Evolutionary conservation across 495 filamentous ascomycete genomes (phyloP).

Genomic region (Penicillium lagena): DNA sequence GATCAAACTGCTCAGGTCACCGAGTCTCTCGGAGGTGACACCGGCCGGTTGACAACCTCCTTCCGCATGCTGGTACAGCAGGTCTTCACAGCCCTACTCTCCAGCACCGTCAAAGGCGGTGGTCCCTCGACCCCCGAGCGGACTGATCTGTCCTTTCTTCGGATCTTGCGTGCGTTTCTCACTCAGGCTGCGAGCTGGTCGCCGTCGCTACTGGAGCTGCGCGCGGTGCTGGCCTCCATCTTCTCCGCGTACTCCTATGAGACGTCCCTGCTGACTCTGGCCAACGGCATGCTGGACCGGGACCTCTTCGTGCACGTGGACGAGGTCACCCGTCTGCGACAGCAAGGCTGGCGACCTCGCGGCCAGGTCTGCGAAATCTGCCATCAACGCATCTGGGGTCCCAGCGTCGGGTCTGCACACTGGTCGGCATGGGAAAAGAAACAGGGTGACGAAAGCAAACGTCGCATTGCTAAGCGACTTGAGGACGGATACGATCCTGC

Average conservation of each 20-base stretch:
- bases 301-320: slow-evolving; percentile 83
- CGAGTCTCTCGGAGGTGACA: slow-evolving; percentile 11
- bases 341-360: slow-evolving; percentile 81
- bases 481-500: slow-evolving; percentile 23
- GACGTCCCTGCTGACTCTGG: slow-evolving; percentile 74
- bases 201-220: slow-evolving; percentile 79
- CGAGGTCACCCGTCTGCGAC: slow-evolving; percentile 66
- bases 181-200: slow-evolving; percentile 72
- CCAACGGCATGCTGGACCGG: slow-evolving; percentile 80
- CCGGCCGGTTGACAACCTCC: slow-evolving; percentile 47
- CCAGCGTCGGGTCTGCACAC: slow-evolving; percentile 68
- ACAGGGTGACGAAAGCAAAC: slow-evolving; percentile 40
- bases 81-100: slow-evolving; percentile 81
- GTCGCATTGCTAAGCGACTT: slow-evolving; percentile 22
- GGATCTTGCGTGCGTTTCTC: slow-evolving; percentile 86
- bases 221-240: slow-evolving; percentile 76
- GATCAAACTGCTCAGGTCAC: slow-evolving; percentile 10
- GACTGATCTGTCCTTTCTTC: slow-evolving; percentile 73
- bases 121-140: slow-evolving; percentile 28
- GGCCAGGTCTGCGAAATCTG: slow-evolving; percentile 86
- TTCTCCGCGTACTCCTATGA: slow-evolving; percentile 96
- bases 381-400: slow-evolving; percentile 79
- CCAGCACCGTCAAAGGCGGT: slow-evolving; percentile 46
- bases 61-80: slow-evolving; percentile 80
- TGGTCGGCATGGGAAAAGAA: slow-evolving; percentile 76